A percentile compares a stretch with the other conserved stretches of the same genome.
phyloP scores from a whole-genome alignment of 2,329 filamentous ascomycete species.

The Monosporascus sp. region DNA sequence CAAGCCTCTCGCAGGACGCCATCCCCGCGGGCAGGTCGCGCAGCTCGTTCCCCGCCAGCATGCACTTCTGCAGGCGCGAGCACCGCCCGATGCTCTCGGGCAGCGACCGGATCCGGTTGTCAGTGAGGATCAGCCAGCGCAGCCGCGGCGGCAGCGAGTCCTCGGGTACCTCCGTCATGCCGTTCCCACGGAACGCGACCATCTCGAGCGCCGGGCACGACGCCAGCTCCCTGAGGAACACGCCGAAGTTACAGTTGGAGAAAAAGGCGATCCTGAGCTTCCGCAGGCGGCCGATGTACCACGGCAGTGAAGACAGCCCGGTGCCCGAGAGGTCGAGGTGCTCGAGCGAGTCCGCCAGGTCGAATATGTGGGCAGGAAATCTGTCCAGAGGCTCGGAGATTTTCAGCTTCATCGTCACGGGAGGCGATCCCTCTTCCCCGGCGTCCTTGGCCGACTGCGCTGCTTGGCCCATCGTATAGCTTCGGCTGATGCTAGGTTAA shows the following conservation, averaged over 20 bases:
- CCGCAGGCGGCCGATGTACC: constrained; percentile 33
- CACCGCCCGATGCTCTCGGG: constrained; percentile 39
- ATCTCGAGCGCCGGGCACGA: constrained; percentile 42
- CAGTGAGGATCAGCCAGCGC: constrained; percentile 44
- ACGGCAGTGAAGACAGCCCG: constrained; percentile 35
- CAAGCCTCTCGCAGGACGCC: constrained; percentile 38
- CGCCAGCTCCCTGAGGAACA: constrained; percentile 38
- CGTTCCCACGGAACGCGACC: constrained; percentile 43
- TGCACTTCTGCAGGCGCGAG: constrained; percentile 40
- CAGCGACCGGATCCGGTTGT: constrained; percentile 35
- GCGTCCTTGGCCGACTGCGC: too few species aligned
- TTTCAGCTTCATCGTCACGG: constrained; percentile 29
- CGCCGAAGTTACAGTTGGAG: constrained; percentile 38
- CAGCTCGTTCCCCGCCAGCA: constrained; percentile 44
- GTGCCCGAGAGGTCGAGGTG: constrained; percentile 46
- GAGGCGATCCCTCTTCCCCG: background rate
- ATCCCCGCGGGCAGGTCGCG: constrained; percentile 35
- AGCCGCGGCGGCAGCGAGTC: constrained; percentile 36
- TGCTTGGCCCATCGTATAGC: too few species aligned
- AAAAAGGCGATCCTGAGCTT: constrained; percentile 43
- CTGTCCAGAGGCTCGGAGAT: constrained; percentile 25
- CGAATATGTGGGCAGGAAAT: constrained; percentile 37
- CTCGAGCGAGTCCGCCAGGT: constrained; percentile 36
- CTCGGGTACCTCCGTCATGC: constrained; percentile 38
- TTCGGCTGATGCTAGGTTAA: too few species aligned